Evolutionary conservation across 164 flowering plant species (phyloP).

Genomic region (Kalanchoe fedtschenkoi): DNA sequence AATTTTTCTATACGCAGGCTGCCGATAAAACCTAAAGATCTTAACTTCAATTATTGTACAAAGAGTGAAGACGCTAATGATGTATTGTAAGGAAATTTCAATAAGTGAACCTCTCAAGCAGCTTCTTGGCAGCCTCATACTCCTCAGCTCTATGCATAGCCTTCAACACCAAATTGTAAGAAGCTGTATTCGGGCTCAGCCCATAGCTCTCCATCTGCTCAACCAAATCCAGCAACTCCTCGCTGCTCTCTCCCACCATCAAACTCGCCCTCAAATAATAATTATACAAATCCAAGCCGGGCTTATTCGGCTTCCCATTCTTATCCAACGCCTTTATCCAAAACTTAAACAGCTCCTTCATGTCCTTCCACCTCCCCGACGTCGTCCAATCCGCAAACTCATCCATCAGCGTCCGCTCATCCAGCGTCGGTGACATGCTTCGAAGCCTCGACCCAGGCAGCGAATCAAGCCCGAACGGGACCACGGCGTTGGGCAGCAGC

Average conservation of each 20-base stretch:
- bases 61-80: not conserved
- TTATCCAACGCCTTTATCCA: constrained; percentile 66
- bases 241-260: constrained; percentile 49
- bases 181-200: constrained; percentile 67
- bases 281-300: constrained; percentile 65
- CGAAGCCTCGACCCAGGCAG: constrained; percentile 20
- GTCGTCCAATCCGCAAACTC: constrained; percentile 73
- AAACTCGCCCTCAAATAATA: constrained; percentile 67
- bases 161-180: constrained; percentile 71
- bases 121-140: constrained; percentile 51
- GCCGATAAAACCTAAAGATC: not conserved
- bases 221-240: constrained; percentile 57
- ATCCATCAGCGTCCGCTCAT: constrained; percentile 36
- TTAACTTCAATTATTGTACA: too few relatives aligned
- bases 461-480: constrained; percentile 11
- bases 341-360: constrained; percentile 63
- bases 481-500: constrained; percentile 33
- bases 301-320: constrained; percentile 73
- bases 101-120: constrained; percentile 52
- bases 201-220: constrained; percentile 53
- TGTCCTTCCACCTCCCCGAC: constrained; percentile 56
- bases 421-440: constrained; percentile 32
- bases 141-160: constrained; percentile 53
- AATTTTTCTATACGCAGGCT: not conserved
- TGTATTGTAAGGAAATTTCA: not conserved